Base-by-base conservation (phyloP, 192 early-diverging fungal genomes). In the Coemansia pectinata region DNA sequence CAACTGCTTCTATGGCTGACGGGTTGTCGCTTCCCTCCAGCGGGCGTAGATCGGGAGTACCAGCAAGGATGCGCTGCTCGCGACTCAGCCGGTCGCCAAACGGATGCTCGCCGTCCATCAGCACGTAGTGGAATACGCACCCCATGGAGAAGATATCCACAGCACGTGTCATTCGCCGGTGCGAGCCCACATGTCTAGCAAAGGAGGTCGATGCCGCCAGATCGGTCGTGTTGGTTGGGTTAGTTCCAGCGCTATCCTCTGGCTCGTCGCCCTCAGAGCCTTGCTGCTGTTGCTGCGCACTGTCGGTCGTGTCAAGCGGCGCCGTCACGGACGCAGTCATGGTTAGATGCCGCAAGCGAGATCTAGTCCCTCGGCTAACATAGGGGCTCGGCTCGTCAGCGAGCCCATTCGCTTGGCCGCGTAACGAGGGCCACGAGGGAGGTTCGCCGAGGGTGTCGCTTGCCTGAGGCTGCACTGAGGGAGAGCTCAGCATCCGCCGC, bases 81-180 rank as follows among this genome's bases (percentile, higher is more conserved):
- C 96, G 88, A 5, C 89, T 89, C 74, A 90, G 93, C 11, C 88
- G 87, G 76, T 97, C 95, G 57, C 96, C 96, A 85, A 98, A 99
- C 5, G 98, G 96, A 80, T 99, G 98, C 15, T 90, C 87, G 23
- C 98, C 98, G 33, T 86, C 82, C 9, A 92, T 92, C 34, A 98
- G 84, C 4, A 94, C 89, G 81, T 96, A 99, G 78, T 94, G 95
- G 66, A 96, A 98, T 38, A 98, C 91, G 78, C 95, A 98, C 19
- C 97, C 97, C 57, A 91, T 87, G 14, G 96, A 95, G 71, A 99
- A 99, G 58, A 99, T 92, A 71, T 99, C 98, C 41, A 99, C 93
- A 4, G 94, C 89, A 11, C 89, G 83, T 4, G 96, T 97, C 64
- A 98, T 86, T 23, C 88, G 70, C 45, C 73, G 66, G 34, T 67